Evolutionary conservation across 306 rosid species (phyloP).

Genomic region (Malus sylvestris): DNA sequence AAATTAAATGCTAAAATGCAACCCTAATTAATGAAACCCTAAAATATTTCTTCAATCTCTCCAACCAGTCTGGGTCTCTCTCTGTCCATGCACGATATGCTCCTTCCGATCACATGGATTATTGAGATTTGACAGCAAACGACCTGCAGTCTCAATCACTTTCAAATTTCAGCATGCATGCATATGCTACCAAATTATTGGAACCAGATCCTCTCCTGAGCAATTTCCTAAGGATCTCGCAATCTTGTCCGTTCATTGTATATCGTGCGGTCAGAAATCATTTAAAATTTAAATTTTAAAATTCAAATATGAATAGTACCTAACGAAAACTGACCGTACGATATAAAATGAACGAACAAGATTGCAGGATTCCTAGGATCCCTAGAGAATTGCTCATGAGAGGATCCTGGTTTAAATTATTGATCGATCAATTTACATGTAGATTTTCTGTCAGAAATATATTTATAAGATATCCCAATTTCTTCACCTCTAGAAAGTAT

Average conservation of each 20-base stretch:
- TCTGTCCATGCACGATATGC: neutral
- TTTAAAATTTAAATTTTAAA: too few species aligned
- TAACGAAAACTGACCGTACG: too few species aligned
- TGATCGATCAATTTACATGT: neutral
- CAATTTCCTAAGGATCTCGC: too few species aligned
- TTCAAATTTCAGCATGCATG: neutral
- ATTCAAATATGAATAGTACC: too few species aligned
- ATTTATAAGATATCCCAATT: neutral
- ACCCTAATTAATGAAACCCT: neutral
- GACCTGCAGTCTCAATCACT: neutral
- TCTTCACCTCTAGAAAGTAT: neutral
- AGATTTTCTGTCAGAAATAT: neutral
- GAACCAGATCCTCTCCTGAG: too few species aligned
- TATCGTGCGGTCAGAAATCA: too few species aligned
- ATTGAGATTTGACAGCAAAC: neutral
- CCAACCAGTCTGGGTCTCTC: neutral
- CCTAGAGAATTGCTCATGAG: too few species aligned
- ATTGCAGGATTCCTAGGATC: too few species aligned
- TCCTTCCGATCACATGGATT: conserved; percentile 17
- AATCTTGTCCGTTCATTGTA: too few species aligned
- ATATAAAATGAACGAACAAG: too few species aligned
- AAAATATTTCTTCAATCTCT: neutral
- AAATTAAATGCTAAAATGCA: conserved; percentile 1
- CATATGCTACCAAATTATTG: neutral
- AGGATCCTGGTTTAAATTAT: too few species aligned